phyloP scores from a whole-genome alignment of 2,329 filamentous ascomycete species.

The Calonectria pauciramosa region DNA sequence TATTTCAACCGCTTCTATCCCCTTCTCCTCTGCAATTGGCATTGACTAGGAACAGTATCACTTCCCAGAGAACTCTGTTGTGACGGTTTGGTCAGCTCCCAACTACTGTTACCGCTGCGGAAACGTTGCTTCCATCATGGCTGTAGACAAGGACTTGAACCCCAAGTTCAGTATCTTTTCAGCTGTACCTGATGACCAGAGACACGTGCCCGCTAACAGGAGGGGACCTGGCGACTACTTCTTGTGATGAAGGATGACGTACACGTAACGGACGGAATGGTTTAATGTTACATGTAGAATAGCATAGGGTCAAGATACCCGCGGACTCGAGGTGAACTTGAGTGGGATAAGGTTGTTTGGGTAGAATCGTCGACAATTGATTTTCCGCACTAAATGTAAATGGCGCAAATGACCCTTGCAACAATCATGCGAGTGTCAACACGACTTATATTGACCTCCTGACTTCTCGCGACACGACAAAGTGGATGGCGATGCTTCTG shows the following conservation, averaged over 20 bases:
- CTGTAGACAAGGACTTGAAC: conserved; percentile 85
- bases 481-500: neutral
- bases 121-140: conserved; percentile 97
- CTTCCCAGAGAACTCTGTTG: conserved; percentile 93
- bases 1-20: conserved; percentile 53
- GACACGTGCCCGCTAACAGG: conserved; percentile 81
- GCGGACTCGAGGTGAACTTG: conserved; percentile 50
- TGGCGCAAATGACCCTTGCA: neutral
- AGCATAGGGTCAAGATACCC: conserved; percentile 60
- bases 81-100: conserved; percentile 98
- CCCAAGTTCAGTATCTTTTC: conserved; percentile 95
- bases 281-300: conserved; percentile 55
- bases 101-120: conserved; percentile 97
- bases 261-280: conserved; percentile 43
- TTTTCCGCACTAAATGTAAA: conserved; percentile 23
- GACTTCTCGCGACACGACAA: no score
- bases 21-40: neutral
- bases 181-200: conserved; percentile 87
- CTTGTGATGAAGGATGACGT: conserved; percentile 60
- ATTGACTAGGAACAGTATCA: conserved; percentile 75
- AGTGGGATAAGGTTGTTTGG: conserved; percentile 45
- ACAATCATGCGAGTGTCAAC: neutral
- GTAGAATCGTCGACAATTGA: conserved; percentile 41
- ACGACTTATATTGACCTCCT: neutral
- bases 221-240: conserved; percentile 80